Evolutionary conservation across 805 yeast genomes (phyloP).

Genomic region (Clavispora vitiphila): DNA sequence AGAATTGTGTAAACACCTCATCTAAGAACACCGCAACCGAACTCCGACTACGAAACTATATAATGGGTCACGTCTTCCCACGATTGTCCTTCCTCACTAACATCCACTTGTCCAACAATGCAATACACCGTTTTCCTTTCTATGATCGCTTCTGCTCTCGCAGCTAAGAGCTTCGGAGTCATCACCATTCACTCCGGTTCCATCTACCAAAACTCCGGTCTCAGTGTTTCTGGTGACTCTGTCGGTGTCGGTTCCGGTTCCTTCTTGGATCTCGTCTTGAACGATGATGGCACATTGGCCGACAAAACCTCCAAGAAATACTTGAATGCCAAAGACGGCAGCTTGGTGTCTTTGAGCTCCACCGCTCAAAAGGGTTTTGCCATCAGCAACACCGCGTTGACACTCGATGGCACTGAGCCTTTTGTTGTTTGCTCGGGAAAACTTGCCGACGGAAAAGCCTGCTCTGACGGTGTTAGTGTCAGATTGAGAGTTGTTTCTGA

Average conservation of each 20-base stretch:
- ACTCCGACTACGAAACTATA: background rate
- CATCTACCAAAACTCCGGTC: slow-evolving; percentile 17
- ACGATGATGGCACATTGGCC: slow-evolving; percentile 20
- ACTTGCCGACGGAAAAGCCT: background rate
- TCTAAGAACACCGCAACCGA: background rate
- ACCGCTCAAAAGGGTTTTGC: slow-evolving; percentile 9
- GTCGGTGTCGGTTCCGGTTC: slow-evolving; percentile 10
- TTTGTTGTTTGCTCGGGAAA: slow-evolving; percentile 3
- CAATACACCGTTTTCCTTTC: slow-evolving; percentile 15
- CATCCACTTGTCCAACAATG: too few species aligned
- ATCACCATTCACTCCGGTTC: slow-evolving; percentile 24
- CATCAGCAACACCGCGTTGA: slow-evolving; percentile 8
- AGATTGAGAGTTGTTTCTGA: background rate
- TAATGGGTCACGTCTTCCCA: background rate
- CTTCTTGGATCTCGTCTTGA: slow-evolving; percentile 16
- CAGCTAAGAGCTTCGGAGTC: slow-evolving; percentile 18
- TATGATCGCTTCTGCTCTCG: slow-evolving; percentile 20
- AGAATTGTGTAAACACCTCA: background rate
- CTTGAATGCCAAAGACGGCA: slow-evolving; percentile 11
- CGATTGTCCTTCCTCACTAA: too few species aligned
- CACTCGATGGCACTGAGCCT: slow-evolving; percentile 1
- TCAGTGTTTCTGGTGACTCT: slow-evolving; percentile 1
- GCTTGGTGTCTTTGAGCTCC: slow-evolving; percentile 5
- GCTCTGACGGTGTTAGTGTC: background rate
- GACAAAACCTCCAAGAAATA: slow-evolving; percentile 15